These are phyloP conservation scores for Cladosporium oxysporum DNA, from an alignment of 2,329 filamentous ascomycete species.

Conservation along the genomic window DNA sequence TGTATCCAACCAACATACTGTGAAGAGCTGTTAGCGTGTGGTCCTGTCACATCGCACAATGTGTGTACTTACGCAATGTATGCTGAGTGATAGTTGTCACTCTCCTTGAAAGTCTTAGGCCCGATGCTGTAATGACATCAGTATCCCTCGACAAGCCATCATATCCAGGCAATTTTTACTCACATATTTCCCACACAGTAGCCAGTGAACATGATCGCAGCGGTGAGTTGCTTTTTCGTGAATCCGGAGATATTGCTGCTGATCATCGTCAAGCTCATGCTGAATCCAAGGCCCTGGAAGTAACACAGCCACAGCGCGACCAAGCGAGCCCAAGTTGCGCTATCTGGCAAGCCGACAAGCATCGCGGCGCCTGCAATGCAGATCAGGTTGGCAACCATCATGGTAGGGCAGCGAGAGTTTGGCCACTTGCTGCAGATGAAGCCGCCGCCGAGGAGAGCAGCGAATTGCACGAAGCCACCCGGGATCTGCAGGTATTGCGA, in stretches of 20 bases:
- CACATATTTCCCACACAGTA: constrained; percentile 54
- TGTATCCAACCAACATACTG: constrained; percentile 59
- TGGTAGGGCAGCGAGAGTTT: constrained; percentile 55
- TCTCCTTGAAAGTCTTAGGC: constrained; percentile 20
- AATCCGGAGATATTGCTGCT: constrained; percentile 56
- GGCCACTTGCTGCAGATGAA: constrained; percentile 56
- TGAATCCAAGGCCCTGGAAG: constrained; percentile 57
- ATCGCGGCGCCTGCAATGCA: constrained; percentile 57
- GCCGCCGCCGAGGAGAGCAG: constrained; percentile 54
- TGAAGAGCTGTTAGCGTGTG: not conserved
- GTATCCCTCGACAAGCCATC: not conserved
- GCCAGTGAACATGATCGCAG: constrained; percentile 53
- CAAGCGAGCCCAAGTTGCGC: constrained; percentile 59
- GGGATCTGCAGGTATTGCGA: constrained; percentile 63
- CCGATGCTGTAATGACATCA: not conserved
- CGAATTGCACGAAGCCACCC: constrained; percentile 59
- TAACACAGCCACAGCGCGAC: constrained; percentile 61
- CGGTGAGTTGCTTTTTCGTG: constrained; percentile 58
- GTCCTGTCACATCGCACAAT: not conserved
- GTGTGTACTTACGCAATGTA: constrained; percentile 27
- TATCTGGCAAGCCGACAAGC: constrained; percentile 53
- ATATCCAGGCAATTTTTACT: not conserved
- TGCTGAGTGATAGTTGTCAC: constrained; percentile 22
- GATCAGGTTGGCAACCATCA: constrained; percentile 57
- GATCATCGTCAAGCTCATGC: constrained; percentile 56